Evolutionary conservation across 305 asterid species (phyloP), one percentile per base, ranked within the genome.

Genomic region (Solanum hybrid): DNA sequence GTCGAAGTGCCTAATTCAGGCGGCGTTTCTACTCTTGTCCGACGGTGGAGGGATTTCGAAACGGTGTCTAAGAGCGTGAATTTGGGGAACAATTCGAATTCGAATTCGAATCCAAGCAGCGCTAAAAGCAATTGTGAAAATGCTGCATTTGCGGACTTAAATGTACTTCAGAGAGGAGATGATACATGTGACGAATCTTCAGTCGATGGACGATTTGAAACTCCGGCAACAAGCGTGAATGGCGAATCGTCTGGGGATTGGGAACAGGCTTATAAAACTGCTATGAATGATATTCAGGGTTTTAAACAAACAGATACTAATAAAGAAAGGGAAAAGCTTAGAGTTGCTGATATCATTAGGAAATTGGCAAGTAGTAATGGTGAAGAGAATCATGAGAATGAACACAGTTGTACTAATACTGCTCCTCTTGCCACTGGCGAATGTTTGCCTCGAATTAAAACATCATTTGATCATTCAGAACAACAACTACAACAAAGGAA

Each of bases 1-100:
- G 91, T 45, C 12, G 94, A 90, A 86, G 89, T 90, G 3, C 89
- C 92, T 24, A 93, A 91, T 90, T 56, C 86, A 17, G 93, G 95
- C 2, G 98, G 95, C 15, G 99, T 96, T 13, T 97, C 99, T 14
- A 95, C 98, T 56, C 95, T 97, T 37, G 95, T 97, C 26, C 97
- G 86, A 86, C 95, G 94, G 89, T 97, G 98, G 98, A 93, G 92
- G 86, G 95, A 92, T 32, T 93, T 95, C 80, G 98, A 95, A 93
- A 93, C 96, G 0, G 94, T 88, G 75, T 88, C 94, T 2, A 93
- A 92, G 84, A 79, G 88, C 77, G 15, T 75, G 66, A 84, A 60
- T 31, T 78, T 89, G 45, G 93, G 71, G 84, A 86, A 87, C 90
- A 51, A 51, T 51, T 51, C 66, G 2, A 79, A n/a, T 12, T 34